These are phyloP conservation scores for Coccomyxa sp. DNA, from an alignment of 139 green algal genomes.

Conservation along the genomic window DNA sequence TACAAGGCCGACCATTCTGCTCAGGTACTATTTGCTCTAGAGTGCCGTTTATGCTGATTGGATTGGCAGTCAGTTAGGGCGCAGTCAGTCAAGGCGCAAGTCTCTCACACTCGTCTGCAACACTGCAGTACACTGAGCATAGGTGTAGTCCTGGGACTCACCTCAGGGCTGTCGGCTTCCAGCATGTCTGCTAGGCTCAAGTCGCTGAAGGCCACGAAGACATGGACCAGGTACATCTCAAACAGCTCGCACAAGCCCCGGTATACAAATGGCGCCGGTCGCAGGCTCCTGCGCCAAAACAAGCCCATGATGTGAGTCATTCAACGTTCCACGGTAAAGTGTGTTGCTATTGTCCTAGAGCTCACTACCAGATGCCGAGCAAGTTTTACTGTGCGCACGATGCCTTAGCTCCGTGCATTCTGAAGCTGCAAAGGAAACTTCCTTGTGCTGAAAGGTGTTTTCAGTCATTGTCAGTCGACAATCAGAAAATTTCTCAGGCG, in stretches of 20 bases:
- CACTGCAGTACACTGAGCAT: not conserved
- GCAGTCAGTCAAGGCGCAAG: no score
- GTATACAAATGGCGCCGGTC: slow-evolving; percentile 24
- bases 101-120: not conserved
- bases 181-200: slow-evolving; percentile 22
- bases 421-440: not conserved
- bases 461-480: not conserved
- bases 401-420: no score
- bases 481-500: no score
- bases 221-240: slow-evolving; percentile 46
- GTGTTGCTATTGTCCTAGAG: no score
- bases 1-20: not conserved
- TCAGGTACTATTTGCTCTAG: not conserved
- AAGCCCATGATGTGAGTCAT: no score
- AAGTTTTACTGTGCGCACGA: no score
- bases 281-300: slow-evolving; percentile 22
- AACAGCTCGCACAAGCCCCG: slow-evolving; percentile 39
- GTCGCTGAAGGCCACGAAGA: slow-evolving; percentile 35
- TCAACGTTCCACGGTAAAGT: no score
- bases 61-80: no score
- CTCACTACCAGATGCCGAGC: no score
- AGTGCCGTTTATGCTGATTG: not conserved
- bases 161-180: not conserved
- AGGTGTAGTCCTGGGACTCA: not conserved
- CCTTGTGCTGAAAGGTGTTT: no score